phyloP scores from a whole-genome alignment of 1,139 yeast species.

The Groenewaldozyma auringiensis region DNA sequence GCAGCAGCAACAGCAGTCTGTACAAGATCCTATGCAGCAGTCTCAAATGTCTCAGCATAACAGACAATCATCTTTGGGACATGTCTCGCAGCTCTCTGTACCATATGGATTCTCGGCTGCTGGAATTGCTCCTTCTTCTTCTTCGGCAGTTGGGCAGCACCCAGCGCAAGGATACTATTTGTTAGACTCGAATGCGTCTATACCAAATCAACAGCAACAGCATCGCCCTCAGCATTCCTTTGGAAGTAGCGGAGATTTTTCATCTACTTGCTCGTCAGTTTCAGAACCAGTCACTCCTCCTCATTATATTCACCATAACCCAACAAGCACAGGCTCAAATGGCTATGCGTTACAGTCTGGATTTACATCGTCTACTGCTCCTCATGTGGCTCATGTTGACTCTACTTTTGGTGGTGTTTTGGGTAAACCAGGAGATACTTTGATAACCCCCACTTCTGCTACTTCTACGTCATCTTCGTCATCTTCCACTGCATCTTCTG shows the following conservation, averaged over 20 bases:
- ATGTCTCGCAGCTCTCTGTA: neutral
- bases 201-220: slow-evolving; percentile 1
- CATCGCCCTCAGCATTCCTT: slow-evolving; percentile 13
- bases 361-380: neutral
- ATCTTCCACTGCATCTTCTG: neutral
- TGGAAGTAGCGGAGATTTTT: slow-evolving; percentile 13
- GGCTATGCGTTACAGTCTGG: neutral
- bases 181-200: neutral
- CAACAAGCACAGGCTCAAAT: neutral
- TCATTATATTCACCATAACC: slow-evolving; percentile 1
- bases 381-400: neutral
- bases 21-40: neutral
- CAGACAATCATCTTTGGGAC: neutral
- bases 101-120: neutral
- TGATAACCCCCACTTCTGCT: neutral
- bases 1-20: slow-evolving; percentile 2
- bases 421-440: neutral
- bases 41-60: neutral
- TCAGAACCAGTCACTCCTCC: slow-evolving; percentile 16
- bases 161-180: neutral
- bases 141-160: no score
- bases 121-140: neutral
- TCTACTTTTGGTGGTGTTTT: neutral
- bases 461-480: slow-evolving; percentile 3
- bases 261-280: slow-evolving; percentile 4